Evolutionary conservation across 495 filamentous ascomycete species (phyloP).

Genomic region (Xylaria palmicola): DNA sequence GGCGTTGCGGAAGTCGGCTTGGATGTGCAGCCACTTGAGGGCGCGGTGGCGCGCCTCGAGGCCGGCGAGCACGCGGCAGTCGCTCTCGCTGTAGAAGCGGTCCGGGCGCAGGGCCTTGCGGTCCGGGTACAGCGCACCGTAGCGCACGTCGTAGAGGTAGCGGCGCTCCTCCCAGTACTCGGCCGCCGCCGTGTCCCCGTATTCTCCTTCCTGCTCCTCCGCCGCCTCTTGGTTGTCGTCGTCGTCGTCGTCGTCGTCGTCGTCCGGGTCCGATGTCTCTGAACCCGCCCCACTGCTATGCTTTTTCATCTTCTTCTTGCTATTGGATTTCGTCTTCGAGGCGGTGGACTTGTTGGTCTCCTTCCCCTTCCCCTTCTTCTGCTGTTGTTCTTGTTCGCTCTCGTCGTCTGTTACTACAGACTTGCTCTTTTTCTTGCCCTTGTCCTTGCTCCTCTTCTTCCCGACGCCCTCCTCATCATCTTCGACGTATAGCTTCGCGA

Average conservation of each 20-base stretch:
- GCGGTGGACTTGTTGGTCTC: neutral
- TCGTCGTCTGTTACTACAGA: neutral
- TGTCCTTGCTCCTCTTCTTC: conserved; percentile 1
- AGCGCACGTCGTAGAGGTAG: conserved; percentile 5
- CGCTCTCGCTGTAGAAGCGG: conserved; percentile 22
- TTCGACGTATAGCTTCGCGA: conserved; percentile 13
- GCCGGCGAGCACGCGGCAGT: conserved; percentile 31
- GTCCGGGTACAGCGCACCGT: conserved; percentile 1
- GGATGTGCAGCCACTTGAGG: conserved; percentile 33
- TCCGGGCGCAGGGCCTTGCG: conserved; percentile 23
- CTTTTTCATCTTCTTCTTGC: neutral
- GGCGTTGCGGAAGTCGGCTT: conserved; percentile 35
- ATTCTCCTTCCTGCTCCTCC: neutral
- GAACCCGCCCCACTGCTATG: neutral
- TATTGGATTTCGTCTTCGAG: neutral
- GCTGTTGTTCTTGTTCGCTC: conserved; percentile 1
- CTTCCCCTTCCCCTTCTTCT: neutral
- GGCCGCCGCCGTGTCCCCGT: neutral
- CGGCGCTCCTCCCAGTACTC: conserved; percentile 7
- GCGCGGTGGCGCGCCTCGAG: conserved; percentile 25
- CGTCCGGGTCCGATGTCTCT: neutral
- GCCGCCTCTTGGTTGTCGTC: neutral
- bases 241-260: neutral
- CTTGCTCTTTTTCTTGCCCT: neutral
- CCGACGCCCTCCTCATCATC: neutral